Conservation (phyloP, 2,329 filamentous ascomycete species). For the Parastagonospora nodorum region DNA sequence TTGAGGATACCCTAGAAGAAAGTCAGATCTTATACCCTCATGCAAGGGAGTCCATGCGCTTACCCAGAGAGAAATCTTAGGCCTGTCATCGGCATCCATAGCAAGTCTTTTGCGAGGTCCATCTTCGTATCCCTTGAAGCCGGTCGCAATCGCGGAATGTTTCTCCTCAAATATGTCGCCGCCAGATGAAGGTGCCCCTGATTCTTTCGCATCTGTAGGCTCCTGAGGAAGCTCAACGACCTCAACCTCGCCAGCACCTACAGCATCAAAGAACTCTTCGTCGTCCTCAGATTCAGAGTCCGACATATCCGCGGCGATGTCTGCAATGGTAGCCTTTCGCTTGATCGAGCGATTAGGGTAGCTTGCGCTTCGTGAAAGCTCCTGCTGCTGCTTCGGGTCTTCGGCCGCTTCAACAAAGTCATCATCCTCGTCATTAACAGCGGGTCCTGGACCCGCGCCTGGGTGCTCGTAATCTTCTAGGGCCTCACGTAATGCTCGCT, state of each 20-base stretch:
- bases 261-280: conserved; percentile 96
- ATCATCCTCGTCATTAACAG: conserved; percentile 28
- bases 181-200: conserved; percentile 36
- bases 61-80: conserved; percentile 96
- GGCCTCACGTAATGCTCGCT: conserved; percentile 84
- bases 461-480: conserved; percentile 61
- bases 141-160: conserved; percentile 70
- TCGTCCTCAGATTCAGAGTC: conserved; percentile 76
- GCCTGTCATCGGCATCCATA: conserved; percentile 89
- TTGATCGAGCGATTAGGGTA: conserved; percentile 42
- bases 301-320: conserved; percentile 69
- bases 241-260: conserved; percentile 90
- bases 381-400: conserved; percentile 41
- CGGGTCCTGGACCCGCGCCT: conserved; percentile 14
- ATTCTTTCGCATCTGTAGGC: conserved; percentile 46
- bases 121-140: conserved; percentile 91
- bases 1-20: conserved; percentile 81
- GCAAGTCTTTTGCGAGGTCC: conserved; percentile 78
- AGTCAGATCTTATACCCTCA: conserved; percentile 26
- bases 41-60: not conserved
- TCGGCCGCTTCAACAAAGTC: conserved; percentile 42
- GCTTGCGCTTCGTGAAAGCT: conserved; percentile 21
- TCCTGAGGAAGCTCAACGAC: conserved; percentile 67
- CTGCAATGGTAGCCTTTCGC: conserved; percentile 70
- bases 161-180: conserved; percentile 57